Conservation (phyloP, 192 early-diverging fungal genomes). For the Backusella psychrophila region DNA sequence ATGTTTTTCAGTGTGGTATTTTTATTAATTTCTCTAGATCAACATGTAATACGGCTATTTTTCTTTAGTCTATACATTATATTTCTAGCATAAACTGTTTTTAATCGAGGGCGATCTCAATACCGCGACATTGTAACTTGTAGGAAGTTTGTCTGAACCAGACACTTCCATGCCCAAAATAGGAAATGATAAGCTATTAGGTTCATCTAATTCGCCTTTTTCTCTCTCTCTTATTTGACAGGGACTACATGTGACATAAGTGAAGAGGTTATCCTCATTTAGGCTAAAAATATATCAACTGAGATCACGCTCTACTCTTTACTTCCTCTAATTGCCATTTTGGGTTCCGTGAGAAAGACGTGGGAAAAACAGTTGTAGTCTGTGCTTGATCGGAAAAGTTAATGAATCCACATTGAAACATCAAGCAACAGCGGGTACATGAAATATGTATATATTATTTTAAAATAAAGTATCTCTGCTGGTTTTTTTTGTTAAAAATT, state of each 20-base stretch:
- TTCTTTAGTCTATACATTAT: neutral
- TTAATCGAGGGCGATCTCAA: neutral
- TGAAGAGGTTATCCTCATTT: neutral
- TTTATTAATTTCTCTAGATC: neutral
- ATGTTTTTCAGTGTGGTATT: neutral
- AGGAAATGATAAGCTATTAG: neutral
- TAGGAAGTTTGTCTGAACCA: neutral
- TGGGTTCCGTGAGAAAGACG: constrained; percentile 18
- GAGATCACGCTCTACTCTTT: constrained; percentile 11
- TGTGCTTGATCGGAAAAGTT: neutral
- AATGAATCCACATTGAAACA: neutral
- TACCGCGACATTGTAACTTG: neutral
- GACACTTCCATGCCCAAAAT: neutral
- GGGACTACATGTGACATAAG: constrained; percentile 8
- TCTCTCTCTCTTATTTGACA: constrained; percentile 11
- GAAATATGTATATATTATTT: neutral
- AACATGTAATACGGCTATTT: neutral
- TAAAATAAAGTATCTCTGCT: neutral
- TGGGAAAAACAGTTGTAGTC: constrained; percentile 12
- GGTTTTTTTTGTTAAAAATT: neutral
- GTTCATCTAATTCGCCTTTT: neutral
- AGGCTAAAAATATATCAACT: neutral
- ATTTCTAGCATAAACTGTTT: neutral
- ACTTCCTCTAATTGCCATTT: constrained; percentile 4
- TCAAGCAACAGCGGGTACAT: neutral